Evolutionary conservation across 2,329 filamentous ascomycete species (phyloP), one percentile per base, ranked within the genome.

Genomic region (Rutstroemia sp.): DNA sequence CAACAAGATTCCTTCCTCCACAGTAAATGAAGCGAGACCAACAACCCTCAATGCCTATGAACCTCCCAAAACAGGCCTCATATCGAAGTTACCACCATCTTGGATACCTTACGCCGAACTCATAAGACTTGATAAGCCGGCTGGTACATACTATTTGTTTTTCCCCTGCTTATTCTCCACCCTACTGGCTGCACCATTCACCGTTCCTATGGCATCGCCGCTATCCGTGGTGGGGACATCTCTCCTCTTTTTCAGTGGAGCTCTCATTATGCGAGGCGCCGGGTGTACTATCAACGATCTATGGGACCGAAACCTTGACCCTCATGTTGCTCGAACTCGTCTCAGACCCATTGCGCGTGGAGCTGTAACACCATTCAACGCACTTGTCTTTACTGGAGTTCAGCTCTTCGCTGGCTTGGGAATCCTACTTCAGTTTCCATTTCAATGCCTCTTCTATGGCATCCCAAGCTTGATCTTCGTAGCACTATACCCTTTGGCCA

Each of bases 261-360:
- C 89, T 3, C 70, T 95, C 46, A 80, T 95, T 62, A 94, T 95
- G 88, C 87, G 91, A 59, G 88, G 91, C 49, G 89, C 89, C 19
- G 89, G 89, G 51, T 95, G 91, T 71, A 87, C 87, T 17, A 90
- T 95, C 73, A 95, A 95, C 69, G 91, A 96, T 69, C 82, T 95
- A 51, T 92, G 89, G 87, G 91, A 95, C 71, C 83, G 89, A 54
- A 88, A 94, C 64, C 83, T 95, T 16, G 91, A 96, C 71, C 86
- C 87, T 6, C 81, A 90, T 60, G 90, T 95, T 14, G 73, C 80
- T 1, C 81, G 91, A 48, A 95, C 89, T 5, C 81, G 86, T 14
- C 76, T 89, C 34, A 84, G 91, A 16, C 91, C 91, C 3, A 87
- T 96, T 59, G 89, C 91, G 1, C 82, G 91, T 12, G 80, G 87